Conservation (phyloP, 2,329 filamentous ascomycete species). For the Cladosporium sp. region DNA sequence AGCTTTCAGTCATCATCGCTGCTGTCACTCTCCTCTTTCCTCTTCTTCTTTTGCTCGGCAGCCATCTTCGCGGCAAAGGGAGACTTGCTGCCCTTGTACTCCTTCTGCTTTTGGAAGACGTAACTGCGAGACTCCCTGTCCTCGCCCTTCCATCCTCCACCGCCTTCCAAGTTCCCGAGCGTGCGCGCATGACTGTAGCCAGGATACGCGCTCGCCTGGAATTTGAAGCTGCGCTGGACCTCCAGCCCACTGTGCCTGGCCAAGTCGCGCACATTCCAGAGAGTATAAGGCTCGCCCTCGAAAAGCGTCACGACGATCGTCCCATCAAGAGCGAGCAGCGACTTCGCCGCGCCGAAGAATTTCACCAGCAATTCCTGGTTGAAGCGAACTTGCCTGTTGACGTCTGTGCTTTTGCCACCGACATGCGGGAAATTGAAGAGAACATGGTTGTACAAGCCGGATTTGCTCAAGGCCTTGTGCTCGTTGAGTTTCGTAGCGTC, state of each 20-base stretch:
- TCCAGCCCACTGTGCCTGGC: slow-evolving; percentile 70
- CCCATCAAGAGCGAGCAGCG: slow-evolving; percentile 52
- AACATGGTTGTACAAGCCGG: slow-evolving; percentile 63
- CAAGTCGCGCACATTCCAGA: slow-evolving; percentile 91
- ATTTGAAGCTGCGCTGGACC: slow-evolving; percentile 66
- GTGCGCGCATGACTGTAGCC: slow-evolving; percentile 71
- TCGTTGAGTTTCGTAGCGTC: slow-evolving; percentile 61
- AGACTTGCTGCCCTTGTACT: slow-evolving; percentile 18
- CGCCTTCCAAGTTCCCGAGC: slow-evolving; percentile 52
- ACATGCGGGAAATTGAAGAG: slow-evolving; percentile 98
- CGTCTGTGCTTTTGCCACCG: slow-evolving; percentile 84
- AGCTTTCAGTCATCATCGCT: slow-evolving; percentile 7
- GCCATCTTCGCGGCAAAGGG: slow-evolving; percentile 13
- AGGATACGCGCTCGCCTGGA: slow-evolving; percentile 62
- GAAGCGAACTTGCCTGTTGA: slow-evolving; percentile 87
- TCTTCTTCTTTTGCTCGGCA: slow-evolving; percentile 22
- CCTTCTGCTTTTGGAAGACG: slow-evolving; percentile 39
- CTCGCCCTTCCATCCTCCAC: slow-evolving; percentile 46
- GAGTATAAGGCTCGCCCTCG: slow-evolving; percentile 86
- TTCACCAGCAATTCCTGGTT: slow-evolving; percentile 76
- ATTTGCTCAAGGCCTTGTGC: slow-evolving; percentile 40
- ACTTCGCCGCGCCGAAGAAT: slow-evolving; percentile 57
- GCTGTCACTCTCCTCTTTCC: slow-evolving; percentile 12
- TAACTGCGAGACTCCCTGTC: slow-evolving; percentile 43
- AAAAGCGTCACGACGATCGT: slow-evolving; percentile 79